These are phyloP conservation scores for Wickerhamomyces bisporus DNA, from an alignment of 805 yeast species.

Conservation along the genomic window DNA sequence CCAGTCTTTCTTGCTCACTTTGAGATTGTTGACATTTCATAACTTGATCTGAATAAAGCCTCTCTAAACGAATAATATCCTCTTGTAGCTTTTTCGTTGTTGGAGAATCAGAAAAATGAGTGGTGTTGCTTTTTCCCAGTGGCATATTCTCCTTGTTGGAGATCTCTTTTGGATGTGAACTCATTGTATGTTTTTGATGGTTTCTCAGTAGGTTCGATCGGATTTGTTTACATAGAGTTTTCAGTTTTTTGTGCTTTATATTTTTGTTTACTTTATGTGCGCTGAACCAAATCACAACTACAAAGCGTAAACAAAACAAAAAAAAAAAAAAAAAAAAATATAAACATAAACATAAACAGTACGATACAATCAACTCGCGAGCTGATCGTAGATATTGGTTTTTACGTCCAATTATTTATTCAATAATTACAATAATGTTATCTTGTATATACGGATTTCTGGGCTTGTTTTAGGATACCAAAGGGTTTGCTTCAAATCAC, in stretches of 20 bases:
- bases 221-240: too few relatives aligned
- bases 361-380: too few relatives aligned
- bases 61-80: constrained; percentile 11
- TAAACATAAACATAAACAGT: too few relatives aligned
- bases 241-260: background rate
- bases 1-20: constrained; percentile 32
- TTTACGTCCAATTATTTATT: constrained; percentile 1
- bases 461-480: constrained; percentile 18
- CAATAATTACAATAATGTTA: background rate
- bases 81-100: constrained; percentile 1
- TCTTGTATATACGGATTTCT: constrained; percentile 12
- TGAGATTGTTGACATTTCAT: constrained; percentile 25
- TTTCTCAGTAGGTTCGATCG: too few relatives aligned
- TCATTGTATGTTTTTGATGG: background rate
- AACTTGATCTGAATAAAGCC: constrained; percentile 17
- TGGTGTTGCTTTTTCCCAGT: background rate
- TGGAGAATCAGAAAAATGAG: background rate
- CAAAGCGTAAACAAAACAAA: too few relatives aligned
- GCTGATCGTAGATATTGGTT: background rate
- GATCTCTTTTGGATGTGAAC: background rate
- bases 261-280: background rate
- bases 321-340: too few relatives aligned
- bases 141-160: background rate
- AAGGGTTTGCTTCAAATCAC: constrained; percentile 22
- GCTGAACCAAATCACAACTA: too few relatives aligned